Conservation (phyloP, 306 rosid species). For the Leucaena leucocephala region DNA sequence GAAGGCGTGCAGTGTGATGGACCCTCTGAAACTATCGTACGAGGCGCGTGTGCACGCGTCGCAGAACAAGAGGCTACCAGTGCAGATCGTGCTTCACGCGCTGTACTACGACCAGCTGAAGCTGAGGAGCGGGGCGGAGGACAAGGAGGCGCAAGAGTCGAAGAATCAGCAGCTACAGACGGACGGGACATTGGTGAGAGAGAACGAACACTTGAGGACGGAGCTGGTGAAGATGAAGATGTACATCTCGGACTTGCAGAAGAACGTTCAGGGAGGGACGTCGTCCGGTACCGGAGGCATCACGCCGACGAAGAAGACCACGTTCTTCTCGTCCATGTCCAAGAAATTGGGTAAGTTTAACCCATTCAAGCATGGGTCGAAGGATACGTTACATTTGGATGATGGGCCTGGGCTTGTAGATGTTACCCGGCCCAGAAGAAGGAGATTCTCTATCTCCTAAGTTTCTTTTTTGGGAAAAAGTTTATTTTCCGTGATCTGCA, state of each 20-base stretch:
- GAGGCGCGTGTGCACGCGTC: conserved; percentile 93
- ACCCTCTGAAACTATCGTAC: conserved; percentile 69
- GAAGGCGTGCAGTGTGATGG: conserved; percentile 89
- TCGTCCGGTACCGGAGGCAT: conserved; percentile 32
- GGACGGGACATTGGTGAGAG: conserved; percentile 73
- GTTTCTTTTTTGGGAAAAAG: not conserved
- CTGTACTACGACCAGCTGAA: conserved; percentile 82
- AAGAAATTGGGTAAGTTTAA: conserved; percentile 77
- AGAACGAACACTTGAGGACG: conserved; percentile 70
- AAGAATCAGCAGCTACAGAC: conserved; percentile 62
- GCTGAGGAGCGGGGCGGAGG: conserved; percentile 67
- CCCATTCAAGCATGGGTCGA: conserved; percentile 64
- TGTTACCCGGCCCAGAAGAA: conserved; percentile 70
- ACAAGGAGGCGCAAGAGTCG: conserved; percentile 6
- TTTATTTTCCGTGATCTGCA: not conserved
- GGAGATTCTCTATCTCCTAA: conserved; percentile 85
- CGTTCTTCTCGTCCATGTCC: conserved; percentile 71
- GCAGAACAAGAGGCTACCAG: conserved; percentile 81
- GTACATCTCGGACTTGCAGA: conserved; percentile 65
- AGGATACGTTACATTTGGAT: conserved; percentile 67
- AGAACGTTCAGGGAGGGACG: conserved; percentile 37
- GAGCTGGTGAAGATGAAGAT: conserved; percentile 82
- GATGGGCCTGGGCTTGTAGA: conserved; percentile 52
- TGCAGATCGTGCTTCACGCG: conserved; percentile 86
- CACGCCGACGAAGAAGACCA: conserved; percentile 39